These are phyloP conservation scores for Pythium volutum DNA, from an alignment of 352 stramenopile species.

Conservation along the genomic window DNA sequence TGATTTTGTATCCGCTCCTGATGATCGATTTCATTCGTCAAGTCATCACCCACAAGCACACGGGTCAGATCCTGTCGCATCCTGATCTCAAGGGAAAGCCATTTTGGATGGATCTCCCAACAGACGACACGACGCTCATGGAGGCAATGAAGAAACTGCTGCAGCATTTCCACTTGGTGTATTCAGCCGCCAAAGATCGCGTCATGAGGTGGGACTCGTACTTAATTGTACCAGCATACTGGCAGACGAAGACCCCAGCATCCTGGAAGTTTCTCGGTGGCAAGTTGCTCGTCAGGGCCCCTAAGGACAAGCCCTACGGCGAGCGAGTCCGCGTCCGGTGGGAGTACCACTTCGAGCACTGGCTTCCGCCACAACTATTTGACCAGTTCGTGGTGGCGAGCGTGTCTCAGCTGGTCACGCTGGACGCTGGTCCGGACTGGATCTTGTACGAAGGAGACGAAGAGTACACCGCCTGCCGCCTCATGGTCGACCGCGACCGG, in stretches of 20 bases:
- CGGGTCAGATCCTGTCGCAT: background rate
- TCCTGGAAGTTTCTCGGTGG: background rate
- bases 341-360: conserved; percentile 20
- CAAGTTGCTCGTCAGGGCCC: background rate
- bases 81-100: background rate
- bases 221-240: background rate
- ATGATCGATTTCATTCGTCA: conserved; percentile 14
- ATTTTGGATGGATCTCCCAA: background rate
- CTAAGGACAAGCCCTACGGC: background rate
- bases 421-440: background rate
- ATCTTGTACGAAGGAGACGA: background rate
- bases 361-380: conserved; percentile 17
- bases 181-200: background rate
- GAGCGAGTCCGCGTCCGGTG: conserved; percentile 9
- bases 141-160: conserved; percentile 22
- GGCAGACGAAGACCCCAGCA: background rate
- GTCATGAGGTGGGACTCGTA: conserved; percentile 14
- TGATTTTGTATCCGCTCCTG: background rate
- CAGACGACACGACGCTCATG: background rate
- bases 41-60: conserved; percentile 10
- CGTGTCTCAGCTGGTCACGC: background rate
- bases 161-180: conserved; percentile 11
- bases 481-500: conserved; percentile 7
- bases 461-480: background rate
- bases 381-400: conserved; percentile 18